Conservation (phyloP, 2,329 filamentous ascomycete species). For the Aspergillus chevalieri region DNA sequence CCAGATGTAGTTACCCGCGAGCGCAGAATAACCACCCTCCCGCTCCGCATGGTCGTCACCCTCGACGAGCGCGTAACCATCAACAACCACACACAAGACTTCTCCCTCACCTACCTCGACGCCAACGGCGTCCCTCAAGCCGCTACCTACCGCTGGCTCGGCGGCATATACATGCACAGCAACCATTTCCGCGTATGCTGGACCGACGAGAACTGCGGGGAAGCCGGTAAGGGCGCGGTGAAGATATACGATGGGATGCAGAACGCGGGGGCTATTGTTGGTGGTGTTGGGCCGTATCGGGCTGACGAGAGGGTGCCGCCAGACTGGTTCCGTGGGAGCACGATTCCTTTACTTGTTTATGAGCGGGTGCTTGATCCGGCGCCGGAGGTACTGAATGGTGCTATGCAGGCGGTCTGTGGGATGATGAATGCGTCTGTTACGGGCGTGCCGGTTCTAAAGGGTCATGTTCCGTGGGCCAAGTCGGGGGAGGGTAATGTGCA, state of each 20-base stretch:
- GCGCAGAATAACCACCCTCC: slow-evolving; percentile 16
- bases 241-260: slow-evolving; percentile 27
- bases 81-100: slow-evolving; percentile 19
- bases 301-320: slow-evolving; percentile 18
- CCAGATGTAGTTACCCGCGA: slow-evolving; percentile 1
- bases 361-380: slow-evolving; percentile 27
- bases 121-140: slow-evolving; percentile 4
- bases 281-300: slow-evolving; percentile 12
- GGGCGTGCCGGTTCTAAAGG: slow-evolving; percentile 5
- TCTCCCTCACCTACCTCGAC: slow-evolving; percentile 20
- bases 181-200: slow-evolving; percentile 25
- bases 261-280: slow-evolving; percentile 21
- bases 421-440: slow-evolving; percentile 5
- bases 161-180: slow-evolving; percentile 27
- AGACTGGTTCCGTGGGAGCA: slow-evolving; percentile 15
- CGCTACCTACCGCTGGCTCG: slow-evolving; percentile 33
- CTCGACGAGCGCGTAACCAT: slow-evolving; percentile 8
- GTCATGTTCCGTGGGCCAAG: slow-evolving; percentile 5
- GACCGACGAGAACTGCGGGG: slow-evolving; percentile 24
- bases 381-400: slow-evolving; percentile 10
- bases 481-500: not conserved
- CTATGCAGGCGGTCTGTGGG: slow-evolving; percentile 7
- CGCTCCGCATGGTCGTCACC: slow-evolving; percentile 25
- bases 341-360: slow-evolving; percentile 28
- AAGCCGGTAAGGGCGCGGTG: slow-evolving; percentile 14